These are phyloP conservation scores for Pseudogymnoascus pannorum DNA, from an alignment of 2,329 filamentous ascomycete species.

Conservation along the genomic window DNA sequence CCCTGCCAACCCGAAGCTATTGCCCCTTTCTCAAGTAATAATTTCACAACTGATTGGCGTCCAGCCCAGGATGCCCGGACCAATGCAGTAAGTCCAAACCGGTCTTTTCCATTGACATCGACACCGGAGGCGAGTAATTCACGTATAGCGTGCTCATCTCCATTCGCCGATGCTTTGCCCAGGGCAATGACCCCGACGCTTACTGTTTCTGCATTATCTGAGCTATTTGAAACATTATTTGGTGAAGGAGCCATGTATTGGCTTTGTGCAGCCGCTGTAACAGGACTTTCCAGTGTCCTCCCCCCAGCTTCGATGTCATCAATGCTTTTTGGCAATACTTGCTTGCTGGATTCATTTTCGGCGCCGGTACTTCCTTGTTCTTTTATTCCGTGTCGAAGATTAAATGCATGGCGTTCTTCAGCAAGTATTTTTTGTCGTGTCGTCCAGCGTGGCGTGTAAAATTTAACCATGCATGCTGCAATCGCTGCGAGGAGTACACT, in stretches of 20 bases:
- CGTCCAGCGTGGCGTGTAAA: neutral
- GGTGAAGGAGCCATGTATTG: neutral
- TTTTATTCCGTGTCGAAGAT: neutral
- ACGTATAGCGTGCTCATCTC: neutral
- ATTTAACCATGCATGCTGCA: neutral
- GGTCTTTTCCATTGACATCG: neutral
- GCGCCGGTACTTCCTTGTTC: neutral
- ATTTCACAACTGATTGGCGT: neutral
- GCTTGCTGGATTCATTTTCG: neutral
- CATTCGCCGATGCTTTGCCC: neutral
- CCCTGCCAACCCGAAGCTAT: neutral
- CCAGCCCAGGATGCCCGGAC: neutral
- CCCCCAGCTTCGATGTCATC: neutral
- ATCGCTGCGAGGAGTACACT: neutral
- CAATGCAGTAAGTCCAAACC: neutral
- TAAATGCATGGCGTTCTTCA: neutral
- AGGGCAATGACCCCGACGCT: neutral
- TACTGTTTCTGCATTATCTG: neutral
- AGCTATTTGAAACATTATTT: neutral
- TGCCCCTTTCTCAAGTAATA: neutral
- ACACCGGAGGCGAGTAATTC: neutral
- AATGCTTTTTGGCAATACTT: neutral
- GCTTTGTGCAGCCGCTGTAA: neutral
- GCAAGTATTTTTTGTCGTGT: neutral
- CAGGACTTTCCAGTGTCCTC: neutral